Evolutionary conservation across 2,329 filamentous ascomycete genomes (phyloP), one percentile per base, ranked within the genome.

Genomic region (Fusarium sp.): DNA sequence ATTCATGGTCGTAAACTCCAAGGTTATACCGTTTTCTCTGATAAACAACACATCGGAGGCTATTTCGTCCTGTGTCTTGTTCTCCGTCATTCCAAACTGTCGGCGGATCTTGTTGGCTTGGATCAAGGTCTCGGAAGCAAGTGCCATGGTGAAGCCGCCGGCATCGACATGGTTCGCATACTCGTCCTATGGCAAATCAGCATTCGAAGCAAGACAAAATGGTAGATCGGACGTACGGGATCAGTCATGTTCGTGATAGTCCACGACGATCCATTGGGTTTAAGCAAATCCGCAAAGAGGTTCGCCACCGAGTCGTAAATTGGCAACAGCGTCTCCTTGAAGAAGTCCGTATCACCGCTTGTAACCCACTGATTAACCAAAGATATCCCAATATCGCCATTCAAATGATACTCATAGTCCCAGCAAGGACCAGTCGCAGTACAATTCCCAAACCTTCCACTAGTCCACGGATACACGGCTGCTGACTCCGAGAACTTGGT

Each of bases 171-270:
- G 63, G 10, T 65, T 65, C 1, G 63, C 63, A 35, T 65, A 65
- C 17, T 65, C 63, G 3, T 65, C 63, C 63, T 63, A 10, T 8
- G 2, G 7, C 26, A 22, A 10, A 13, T 65, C 18, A 65, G 26
- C 3, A 13, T n/a, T 24, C 1, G 8, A 1, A 24, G 1, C 7
- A 1, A 12, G 0, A 2, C 0, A 0, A 4, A 6, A 28, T 17
- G 0, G 0, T 8, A 1, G 6, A 7, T 5, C 2, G 3, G 3
- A 63, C 62, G 4, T 32, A 65, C 63, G 1, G 63, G 57, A 3
- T 65, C 63, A 1, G 63, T 65, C 63, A 65, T 65, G 7, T 65
- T 65, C 0, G 38, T 63, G 4, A 65, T 65, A 6, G 39, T 54
- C 63, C 63, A 65, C 6, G 47, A 63, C 1, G 63, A 63, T 12